Percentiles rank a stretch among this genome's conserved stretches.
Conservation (phyloP, 1,284 basidiomycete genomes). For the Fistulinella cinereoalba region DNA sequence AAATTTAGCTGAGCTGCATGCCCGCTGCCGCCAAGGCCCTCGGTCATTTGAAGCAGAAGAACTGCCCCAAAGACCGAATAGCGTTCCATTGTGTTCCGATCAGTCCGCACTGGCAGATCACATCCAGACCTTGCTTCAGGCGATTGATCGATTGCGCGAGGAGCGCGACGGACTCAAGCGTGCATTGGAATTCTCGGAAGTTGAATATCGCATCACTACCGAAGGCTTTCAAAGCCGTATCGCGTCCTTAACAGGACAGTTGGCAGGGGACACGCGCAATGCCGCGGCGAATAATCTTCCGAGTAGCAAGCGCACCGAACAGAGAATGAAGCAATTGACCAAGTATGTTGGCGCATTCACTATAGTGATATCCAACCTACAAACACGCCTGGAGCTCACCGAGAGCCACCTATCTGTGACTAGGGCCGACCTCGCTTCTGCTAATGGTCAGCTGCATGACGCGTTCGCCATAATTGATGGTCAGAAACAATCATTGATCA, state of each 20-base stretch:
- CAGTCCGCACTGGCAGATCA: constrained; percentile 37
- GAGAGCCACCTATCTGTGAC: constrained; percentile 13
- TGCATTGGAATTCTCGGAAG: constrained; percentile 66
- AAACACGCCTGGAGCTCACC: constrained; percentile 29
- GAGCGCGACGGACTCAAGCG: constrained; percentile 70
- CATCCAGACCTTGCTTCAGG: constrained; percentile 55
- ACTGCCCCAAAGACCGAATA: neutral
- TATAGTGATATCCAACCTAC: constrained; percentile 38
- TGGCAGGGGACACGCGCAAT: constrained; percentile 9
- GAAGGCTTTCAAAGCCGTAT: constrained; percentile 50
- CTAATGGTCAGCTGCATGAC: constrained; percentile 14
- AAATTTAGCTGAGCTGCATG: constrained; percentile 19
- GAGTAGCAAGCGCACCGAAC: neutral
- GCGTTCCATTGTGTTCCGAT: constrained; percentile 20
- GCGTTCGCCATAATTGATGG: constrained; percentile 16
- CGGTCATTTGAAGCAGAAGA: constrained; percentile 2
- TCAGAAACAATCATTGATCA: constrained; percentile 9
- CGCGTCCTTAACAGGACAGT: constrained; percentile 28
- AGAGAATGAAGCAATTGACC: constrained; percentile 32
- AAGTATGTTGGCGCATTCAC: constrained; percentile 33
- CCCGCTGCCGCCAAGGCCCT: neutral
- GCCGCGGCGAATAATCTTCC: neutral
- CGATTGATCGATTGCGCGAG: constrained; percentile 62
- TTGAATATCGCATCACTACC: constrained; percentile 67
- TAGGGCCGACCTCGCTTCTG: constrained; percentile 13